Conservation (phyloP, 306 rosid genomes). For the Geum urbanum region DNA sequence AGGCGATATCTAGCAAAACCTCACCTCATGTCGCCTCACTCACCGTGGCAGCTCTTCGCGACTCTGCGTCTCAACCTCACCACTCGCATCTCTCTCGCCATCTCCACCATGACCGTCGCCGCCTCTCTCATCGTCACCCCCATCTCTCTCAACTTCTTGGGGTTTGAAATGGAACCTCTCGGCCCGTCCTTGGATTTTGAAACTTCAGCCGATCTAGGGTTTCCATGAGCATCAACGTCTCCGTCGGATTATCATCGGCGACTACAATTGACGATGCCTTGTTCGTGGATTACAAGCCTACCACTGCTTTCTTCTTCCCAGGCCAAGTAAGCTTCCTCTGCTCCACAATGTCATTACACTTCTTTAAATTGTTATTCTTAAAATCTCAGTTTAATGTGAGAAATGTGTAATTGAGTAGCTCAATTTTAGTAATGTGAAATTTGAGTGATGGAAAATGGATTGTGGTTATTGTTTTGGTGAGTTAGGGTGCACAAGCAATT, state of each 20-base stretch:
- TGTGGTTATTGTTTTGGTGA: slow-evolving; percentile 12
- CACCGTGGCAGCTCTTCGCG: no score
- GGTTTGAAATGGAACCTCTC: slow-evolving; percentile 35
- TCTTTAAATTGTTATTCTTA: background rate
- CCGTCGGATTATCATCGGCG: slow-evolving; percentile 55
- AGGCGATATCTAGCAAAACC: no score
- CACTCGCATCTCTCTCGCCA: slow-evolving; percentile 28
- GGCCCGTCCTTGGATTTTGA: slow-evolving; percentile 17
- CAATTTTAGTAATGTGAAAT: background rate
- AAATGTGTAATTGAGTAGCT: background rate
- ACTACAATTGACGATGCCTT: slow-evolving; percentile 39
- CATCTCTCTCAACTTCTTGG: slow-evolving; percentile 28
- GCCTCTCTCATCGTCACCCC: slow-evolving; percentile 22
- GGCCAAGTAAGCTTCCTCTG: slow-evolving; percentile 53
- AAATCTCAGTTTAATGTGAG: background rate
- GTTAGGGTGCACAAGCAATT: slow-evolving; percentile 92
- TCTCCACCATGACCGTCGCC: slow-evolving; percentile 28
- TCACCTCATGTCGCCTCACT: no score
- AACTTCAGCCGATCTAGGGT: slow-evolving; percentile 59
- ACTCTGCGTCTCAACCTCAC: no score
- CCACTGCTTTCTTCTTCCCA: slow-evolving; percentile 78
- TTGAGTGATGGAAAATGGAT: background rate
- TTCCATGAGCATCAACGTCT: slow-evolving; percentile 40
- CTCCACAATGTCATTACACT: background rate
- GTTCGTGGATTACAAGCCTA: slow-evolving; percentile 69